Evolutionary conservation across 768 basidiomycete genomes (phyloP), one percentile per base, ranked within the genome.

Genomic region (Leccinum ochraceum): DNA sequence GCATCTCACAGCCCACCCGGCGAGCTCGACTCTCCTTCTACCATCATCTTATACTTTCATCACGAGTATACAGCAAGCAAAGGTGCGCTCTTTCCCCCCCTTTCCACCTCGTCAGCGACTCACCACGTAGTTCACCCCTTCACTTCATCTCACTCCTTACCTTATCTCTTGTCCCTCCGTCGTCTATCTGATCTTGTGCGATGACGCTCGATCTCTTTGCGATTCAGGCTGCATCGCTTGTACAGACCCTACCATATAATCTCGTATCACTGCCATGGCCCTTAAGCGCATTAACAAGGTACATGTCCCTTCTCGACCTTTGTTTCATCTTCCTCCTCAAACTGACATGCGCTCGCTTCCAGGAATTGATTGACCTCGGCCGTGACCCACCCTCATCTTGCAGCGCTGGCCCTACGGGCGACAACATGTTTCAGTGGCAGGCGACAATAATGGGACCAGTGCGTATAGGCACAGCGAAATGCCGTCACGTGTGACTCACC

Each of bases 201-300:
- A 81, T 81, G 69, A 61, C 37, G 22, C 60, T 64, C 67, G 76
- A 76, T 76, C 74, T 69, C 56, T 8, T 44, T 28, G 32, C 61
- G 71, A 74, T 70, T 54, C 56, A 34, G 44, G 3, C 56, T n/a
- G 26, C 55, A 54, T 24, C 24, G 20, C 53, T 54, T n/a, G 48
- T 60, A 60, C 58, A 74, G 63, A 66, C 50, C 56, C 59, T 14
- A 62, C 50, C 58, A 49, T 6, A 62, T 60, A 53, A 59, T 60
- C 44, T 24, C 52, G 46, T 62, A 54, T 48, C 54, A 57, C 7
- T 52, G 48, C 69, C 69, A 98, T 98, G 96, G 95, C 96, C 72
- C 85, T 97, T 68, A 97, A 96, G 85, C 96, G 96, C 85, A 98
- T 98, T 82, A 96, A 96, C 90, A 98, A 97, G 91, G 95, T 93